Evolutionary conservation across 306 rosid genomes (phyloP).

Genomic region (Quercus robur): DNA sequence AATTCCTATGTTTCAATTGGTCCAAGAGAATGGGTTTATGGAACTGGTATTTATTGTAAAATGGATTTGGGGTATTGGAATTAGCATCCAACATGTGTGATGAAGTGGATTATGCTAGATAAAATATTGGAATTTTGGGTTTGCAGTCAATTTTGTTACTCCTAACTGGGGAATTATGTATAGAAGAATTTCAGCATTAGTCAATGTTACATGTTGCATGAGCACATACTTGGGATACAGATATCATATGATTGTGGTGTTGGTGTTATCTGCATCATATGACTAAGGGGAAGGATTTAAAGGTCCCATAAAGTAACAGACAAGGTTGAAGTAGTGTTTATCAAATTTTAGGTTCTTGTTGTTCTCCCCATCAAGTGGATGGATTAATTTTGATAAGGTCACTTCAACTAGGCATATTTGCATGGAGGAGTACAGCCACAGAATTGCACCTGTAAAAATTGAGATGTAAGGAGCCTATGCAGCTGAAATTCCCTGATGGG

Average conservation of each 20-base stretch:
- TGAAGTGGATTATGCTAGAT: neutral
- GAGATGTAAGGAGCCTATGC: neutral
- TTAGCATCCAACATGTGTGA: neutral
- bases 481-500: neutral
- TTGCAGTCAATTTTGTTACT: neutral
- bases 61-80: neutral
- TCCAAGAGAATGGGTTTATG: neutral
- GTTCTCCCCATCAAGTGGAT: neutral
- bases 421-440: neutral
- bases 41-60: neutral
- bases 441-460: neutral
- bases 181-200: neutral
- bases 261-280: neutral
- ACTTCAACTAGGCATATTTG: neutral
- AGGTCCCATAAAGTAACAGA: neutral
- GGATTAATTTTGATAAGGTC: neutral
- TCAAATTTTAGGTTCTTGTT: neutral
- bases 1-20: neutral
- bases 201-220: neutral
- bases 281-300: neutral
- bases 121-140: neutral
- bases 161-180: neutral
- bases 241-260: neutral
- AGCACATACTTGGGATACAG: neutral
- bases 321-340: neutral